Base-by-base conservation (phyloP, 2,329 filamentous ascomycete species). In the Colletotrichum endophyticum region DNA sequence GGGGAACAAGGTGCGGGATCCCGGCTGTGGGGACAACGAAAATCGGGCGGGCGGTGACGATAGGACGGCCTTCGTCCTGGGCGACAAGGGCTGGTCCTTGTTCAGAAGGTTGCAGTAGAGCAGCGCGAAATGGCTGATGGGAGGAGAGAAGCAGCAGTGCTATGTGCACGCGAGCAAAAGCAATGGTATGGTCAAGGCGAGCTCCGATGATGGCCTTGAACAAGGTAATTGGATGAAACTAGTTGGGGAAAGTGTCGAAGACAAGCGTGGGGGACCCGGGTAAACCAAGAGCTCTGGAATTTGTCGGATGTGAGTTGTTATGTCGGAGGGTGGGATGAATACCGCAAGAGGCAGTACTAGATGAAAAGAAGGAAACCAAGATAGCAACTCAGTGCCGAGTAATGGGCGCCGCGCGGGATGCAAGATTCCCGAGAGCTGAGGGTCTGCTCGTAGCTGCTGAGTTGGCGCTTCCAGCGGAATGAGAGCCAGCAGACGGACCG, bases 21-120 rank as follows among this genome's bases (percentile, higher is more conserved):
- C 70, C 74, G 74, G 71, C 39, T 61, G 74, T 74, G 70, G 74
- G 66, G 70, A 36, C 70, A 34, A 74, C 64, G 74, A 76, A 74
- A 70, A 76, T 62, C 74, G 74, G 70, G 74, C 74, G 70, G 66
- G 74, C 74, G 70, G 74, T 76, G 64, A 76, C 74, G 70, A 76
- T 76, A 66, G 64, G 74, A 73, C 64, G 64, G 70, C 28, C 49
- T 69, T 39, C 56, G 28, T 66, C 28, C 74, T 73, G 59, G 64
- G 57, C 59, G 74, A 76, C 70, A 64, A 74, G 74, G 70, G 59
- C 49, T 53, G 49, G 70, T 70, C 59, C 74, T 76, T 73, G 70
- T 66, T 32, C 39, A 69, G 70, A 28, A 39, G 36, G 39, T 39
- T 53, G 63, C 66, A 61, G 72, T n/a, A 69, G 39, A 57, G 30